A percentile compares a stretch with the other conserved stretches of the same genome.
These are phyloP conservation scores for Schoenoplectus tabernaemontani DNA, from an alignment of 202 grass and related monocot genomes.

Conservation along the genomic window DNA sequence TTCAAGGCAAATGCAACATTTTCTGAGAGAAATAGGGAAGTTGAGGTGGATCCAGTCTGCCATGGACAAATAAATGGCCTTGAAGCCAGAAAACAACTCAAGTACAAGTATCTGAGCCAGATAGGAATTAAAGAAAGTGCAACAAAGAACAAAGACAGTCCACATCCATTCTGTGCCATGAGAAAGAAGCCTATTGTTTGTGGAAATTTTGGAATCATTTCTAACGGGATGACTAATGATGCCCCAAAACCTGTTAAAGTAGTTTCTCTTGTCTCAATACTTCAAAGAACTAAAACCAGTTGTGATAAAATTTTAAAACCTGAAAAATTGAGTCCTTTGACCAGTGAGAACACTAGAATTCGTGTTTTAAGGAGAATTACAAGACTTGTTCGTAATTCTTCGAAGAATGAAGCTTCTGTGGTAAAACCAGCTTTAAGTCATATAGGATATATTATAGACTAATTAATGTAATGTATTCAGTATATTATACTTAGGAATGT, in stretches of 20 bases:
- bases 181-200: conserved; percentile 36
- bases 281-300: conserved; percentile 54
- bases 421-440: not conserved
- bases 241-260: conserved; percentile 74
- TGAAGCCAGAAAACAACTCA: conserved; percentile 55
- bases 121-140: conserved; percentile 41
- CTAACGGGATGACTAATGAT: conserved; percentile 50
- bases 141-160: conserved; percentile 36
- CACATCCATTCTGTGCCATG: conserved; percentile 1
- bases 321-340: conserved; percentile 26
- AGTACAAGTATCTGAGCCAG: conserved; percentile 79
- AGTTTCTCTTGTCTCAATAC: conserved; percentile 62
- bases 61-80: conserved; percentile 25
- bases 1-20: conserved; percentile 10
- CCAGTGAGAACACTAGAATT: conserved; percentile 21
- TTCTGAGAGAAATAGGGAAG: conserved; percentile 7
- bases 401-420: not conserved
- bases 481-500: no score
- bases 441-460: no score
- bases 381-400: conserved; percentile 23
- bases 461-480: not conserved
- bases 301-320: conserved; percentile 5
- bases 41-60: not conserved
- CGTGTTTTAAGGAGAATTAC: conserved; percentile 28
- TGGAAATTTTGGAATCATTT: conserved; percentile 58